These are phyloP conservation scores for Phaffia rhodozyma DNA, from an alignment of 1,284 basidiomycete species.

Conservation along the genomic window DNA sequence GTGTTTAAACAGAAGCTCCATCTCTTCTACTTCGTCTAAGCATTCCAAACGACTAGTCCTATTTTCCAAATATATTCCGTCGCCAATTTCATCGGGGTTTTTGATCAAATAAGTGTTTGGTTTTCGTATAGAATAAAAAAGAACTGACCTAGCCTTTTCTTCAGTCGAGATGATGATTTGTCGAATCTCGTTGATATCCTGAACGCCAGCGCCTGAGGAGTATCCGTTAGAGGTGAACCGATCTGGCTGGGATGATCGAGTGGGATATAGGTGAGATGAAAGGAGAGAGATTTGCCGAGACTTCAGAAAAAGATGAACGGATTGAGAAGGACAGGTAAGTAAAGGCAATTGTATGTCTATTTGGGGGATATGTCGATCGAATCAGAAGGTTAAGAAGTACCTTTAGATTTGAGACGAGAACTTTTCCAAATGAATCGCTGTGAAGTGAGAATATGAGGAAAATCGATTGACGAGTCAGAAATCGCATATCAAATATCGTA, in stretches of 20 bases:
- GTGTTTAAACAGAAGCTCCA: conserved; percentile 72
- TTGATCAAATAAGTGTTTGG: conserved; percentile 26
- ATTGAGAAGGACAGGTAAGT: not conserved
- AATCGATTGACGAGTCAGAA: not conserved
- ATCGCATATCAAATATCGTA: not conserved
- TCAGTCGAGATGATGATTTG: conserved; percentile 41
- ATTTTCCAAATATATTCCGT: too few species aligned
- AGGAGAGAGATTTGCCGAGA: conserved; percentile 60
- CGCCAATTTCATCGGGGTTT: too few species aligned
- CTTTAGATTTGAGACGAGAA: conserved; percentile 29
- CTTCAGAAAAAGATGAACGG: conserved; percentile 36
- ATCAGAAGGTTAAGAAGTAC: not conserved
- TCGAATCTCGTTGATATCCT: conserved; percentile 58
- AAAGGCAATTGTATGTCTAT: not conserved
- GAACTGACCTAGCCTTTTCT: conserved; percentile 54
- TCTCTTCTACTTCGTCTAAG: conserved; percentile 83
- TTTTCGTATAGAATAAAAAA: not conserved
- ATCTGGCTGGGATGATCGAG: conserved; percentile 45
- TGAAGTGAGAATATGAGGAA: not conserved
- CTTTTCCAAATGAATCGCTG: conserved; percentile 64
- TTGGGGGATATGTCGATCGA: not conserved
- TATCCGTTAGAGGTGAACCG: conserved; percentile 44
- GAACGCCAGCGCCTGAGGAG: conserved; percentile 44
- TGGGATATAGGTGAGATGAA: conserved; percentile 53
- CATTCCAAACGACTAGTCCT: conserved; percentile 63